phyloP scores from a whole-genome alignment of 345 rosid species.

The Eutrema yunnanense region DNA sequence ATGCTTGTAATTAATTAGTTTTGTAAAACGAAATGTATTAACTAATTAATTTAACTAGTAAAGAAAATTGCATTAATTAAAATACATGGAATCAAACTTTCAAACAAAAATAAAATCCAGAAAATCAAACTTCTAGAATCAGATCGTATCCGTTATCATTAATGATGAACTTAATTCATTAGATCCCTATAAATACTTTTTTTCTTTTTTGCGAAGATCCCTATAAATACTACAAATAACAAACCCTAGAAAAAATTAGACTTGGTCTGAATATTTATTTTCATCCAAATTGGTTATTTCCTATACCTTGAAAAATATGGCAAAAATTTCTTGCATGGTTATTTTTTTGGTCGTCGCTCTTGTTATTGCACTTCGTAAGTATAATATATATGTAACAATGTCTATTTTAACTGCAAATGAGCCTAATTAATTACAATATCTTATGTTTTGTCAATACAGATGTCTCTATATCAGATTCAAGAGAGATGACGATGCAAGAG shows the following conservation, averaged over 20 bases:
- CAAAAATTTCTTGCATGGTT: not conserved
- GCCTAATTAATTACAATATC: not conserved
- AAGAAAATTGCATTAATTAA: no score
- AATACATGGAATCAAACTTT: no score
- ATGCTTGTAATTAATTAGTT: no score
- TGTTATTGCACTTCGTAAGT: not conserved
- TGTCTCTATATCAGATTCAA: not conserved
- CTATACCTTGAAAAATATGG: conserved; percentile 1
- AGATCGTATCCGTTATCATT: no score
- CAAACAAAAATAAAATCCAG: no score
- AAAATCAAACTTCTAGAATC: no score
- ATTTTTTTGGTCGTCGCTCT: not conserved
- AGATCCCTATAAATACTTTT: no score
- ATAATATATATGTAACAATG: not conserved
- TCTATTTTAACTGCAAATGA: not conserved
- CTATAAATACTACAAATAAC: not conserved
- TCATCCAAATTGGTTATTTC: not conserved
- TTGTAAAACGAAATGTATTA: no score
- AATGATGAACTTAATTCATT: no score
- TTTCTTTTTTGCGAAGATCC: not conserved
- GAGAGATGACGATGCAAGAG: conserved; percentile 4
- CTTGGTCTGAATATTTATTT: not conserved
- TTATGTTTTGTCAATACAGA: not conserved
- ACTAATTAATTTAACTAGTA: no score
- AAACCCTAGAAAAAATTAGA: not conserved